phyloP scores from a whole-genome alignment of 441 rosid species.

The Adansonia gregorii region DNA sequence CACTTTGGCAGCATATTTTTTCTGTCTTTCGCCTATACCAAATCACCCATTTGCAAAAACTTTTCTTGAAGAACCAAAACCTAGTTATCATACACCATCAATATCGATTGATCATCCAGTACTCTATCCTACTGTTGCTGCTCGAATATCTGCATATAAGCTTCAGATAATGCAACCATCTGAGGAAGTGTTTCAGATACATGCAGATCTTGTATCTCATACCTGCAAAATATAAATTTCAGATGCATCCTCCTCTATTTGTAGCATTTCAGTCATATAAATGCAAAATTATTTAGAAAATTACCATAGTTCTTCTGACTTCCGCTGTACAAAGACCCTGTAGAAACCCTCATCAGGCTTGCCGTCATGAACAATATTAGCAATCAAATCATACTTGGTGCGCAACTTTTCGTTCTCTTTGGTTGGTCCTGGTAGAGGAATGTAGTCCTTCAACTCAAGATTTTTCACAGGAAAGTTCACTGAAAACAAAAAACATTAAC shows the following conservation, averaged over 20 bases:
- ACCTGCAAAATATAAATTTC: constrained; percentile 51
- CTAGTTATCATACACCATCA: background rate
- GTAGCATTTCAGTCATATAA: constrained; percentile 5
- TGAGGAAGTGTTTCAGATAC: constrained; percentile 96
- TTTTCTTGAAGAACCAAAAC: background rate
- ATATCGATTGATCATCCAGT: background rate
- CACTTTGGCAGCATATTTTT: background rate
- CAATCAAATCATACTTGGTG: constrained; percentile 86
- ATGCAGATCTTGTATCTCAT: constrained; percentile 95
- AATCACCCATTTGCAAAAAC: background rate
- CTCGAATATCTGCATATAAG: constrained; percentile 96
- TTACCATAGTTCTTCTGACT: constrained; percentile 93
- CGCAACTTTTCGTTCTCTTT: constrained; percentile 60
- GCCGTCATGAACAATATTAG: constrained; percentile 92
- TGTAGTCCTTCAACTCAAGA: constrained; percentile 89
- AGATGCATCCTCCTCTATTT: background rate
- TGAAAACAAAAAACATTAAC: constrained; percentile 38
- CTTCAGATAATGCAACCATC: constrained; percentile 94
- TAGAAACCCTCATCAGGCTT: constrained; percentile 87
- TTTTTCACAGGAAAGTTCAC: constrained; percentile 97
- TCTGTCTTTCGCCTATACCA: background rate
- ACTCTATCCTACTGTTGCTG: constrained; percentile 55
- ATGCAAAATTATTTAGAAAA: background rate
- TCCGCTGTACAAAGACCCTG: constrained; percentile 93
- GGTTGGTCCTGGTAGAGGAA: constrained; percentile 71